Percentiles rank a stretch among this genome's conserved stretches.
phyloP scores from a whole-genome alignment of 179 eudicot genomes.

The Vitellaria paradoxa region DNA sequence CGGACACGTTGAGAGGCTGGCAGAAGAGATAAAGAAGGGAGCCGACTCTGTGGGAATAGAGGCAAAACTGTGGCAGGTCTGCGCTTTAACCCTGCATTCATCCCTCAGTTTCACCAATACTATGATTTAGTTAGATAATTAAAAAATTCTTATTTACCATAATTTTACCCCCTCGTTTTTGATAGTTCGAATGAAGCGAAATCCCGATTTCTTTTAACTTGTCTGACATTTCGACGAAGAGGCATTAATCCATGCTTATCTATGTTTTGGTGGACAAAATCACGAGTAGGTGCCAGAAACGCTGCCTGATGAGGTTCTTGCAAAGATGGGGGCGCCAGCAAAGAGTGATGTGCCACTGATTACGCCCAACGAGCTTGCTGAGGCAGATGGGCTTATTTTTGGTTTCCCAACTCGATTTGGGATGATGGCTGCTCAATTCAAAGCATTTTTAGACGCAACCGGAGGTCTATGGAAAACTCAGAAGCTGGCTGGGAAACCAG shows the following conservation, averaged over 20 bases:
- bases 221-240: too few relatives aligned
- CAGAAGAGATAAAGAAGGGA: slow-evolving; percentile 68
- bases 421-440: slow-evolving; percentile 85
- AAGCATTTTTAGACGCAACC: slow-evolving; percentile 70
- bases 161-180: too few relatives aligned
- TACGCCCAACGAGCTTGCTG: slow-evolving; percentile 46
- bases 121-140: too few relatives aligned
- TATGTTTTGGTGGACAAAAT: not conserved
- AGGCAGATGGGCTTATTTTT: slow-evolving; percentile 71
- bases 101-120: not conserved
- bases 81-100: not conserved
- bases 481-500: slow-evolving; percentile 76
- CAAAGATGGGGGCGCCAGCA: slow-evolving; percentile 68
- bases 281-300: slow-evolving; percentile 81
- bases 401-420: slow-evolving; percentile 83
- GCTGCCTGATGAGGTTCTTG: slow-evolving; percentile 56
- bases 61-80: slow-evolving; percentile 71
- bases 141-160: too few relatives aligned
- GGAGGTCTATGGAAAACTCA: slow-evolving; percentile 75
- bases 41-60: slow-evolving; percentile 74
- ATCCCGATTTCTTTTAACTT: too few relatives aligned
- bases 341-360: slow-evolving; percentile 63
- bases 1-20: slow-evolving; percentile 67
- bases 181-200: too few relatives aligned
- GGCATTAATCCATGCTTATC: not conserved